Conservation (phyloP, 768 basidiomycete genomes). For the Leccinum rimulosum region DNA sequence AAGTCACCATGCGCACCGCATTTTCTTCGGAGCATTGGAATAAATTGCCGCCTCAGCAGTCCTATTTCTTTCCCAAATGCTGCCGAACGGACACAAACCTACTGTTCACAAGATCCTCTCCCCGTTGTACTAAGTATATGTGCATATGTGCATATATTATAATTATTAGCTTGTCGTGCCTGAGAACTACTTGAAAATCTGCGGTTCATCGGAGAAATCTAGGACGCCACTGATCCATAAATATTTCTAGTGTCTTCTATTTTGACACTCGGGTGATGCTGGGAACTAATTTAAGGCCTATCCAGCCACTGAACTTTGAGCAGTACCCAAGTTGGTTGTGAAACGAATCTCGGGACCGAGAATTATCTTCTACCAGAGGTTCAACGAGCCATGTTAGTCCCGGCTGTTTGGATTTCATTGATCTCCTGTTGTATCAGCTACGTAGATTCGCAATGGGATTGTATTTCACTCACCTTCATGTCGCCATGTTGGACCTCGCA, state of each 20-base stretch:
- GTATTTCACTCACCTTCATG: neutral
- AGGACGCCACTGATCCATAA: neutral
- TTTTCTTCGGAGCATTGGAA: neutral
- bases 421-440: neutral
- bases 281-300: neutral
- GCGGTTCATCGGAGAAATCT: neutral
- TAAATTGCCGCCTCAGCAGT: neutral
- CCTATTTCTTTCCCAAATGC: neutral
- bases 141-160: neutral
- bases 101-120: neutral
- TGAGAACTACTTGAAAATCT: neutral
- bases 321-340: neutral
- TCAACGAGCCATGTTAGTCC: neutral
- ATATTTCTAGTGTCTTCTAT: neutral
- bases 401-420: neutral
- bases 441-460: neutral
- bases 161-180: neutral
- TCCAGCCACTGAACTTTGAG: neutral
- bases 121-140: neutral
- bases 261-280: neutral
- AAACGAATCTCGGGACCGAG: neutral
- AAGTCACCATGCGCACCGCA: neutral
- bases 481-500: neutral
- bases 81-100: neutral
- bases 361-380: neutral